Evolutionary conservation across 805 yeast species (phyloP).

Genomic region (Wickerhamomyces canadensis): DNA sequence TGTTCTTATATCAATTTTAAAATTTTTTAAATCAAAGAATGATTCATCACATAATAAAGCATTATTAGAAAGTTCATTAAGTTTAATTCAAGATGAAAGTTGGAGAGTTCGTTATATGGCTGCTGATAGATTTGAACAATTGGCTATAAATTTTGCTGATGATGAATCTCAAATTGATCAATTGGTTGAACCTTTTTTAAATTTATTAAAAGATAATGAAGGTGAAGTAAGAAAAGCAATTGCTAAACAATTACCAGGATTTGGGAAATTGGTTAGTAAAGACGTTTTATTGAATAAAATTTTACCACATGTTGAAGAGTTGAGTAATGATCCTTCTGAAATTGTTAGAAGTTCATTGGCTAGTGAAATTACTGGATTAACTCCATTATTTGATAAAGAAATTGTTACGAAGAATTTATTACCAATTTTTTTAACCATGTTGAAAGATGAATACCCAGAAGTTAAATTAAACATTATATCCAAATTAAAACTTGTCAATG

Average conservation of each 20-base stretch:
- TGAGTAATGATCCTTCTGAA: slow-evolving; percentile 89
- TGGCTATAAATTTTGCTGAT: slow-evolving; percentile 60
- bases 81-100: slow-evolving; percentile 78
- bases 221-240: slow-evolving; percentile 96
- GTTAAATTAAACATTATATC: slow-evolving; percentile 93
- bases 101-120: slow-evolving; percentile 99
- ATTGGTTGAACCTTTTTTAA: slow-evolving; percentile 57
- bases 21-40: slow-evolving; percentile 53
- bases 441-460: slow-evolving; percentile 95
- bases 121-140: slow-evolving; percentile 82
- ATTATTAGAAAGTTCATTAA: slow-evolving; percentile 58
- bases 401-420: slow-evolving; percentile 74
- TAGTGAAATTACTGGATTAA: slow-evolving; percentile 76
- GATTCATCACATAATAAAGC: slow-evolving; percentile 58
- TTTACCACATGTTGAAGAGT: slow-evolving; percentile 75
- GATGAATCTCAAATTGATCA: slow-evolving; percentile 46
- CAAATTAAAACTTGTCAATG: slow-evolving; percentile 85
- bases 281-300: slow-evolving; percentile 59
- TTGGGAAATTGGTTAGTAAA: slow-evolving; percentile 48
- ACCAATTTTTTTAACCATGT: slow-evolving; percentile 88
- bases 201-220: slow-evolving; percentile 84
- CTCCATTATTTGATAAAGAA: slow-evolving; percentile 81
- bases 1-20: slow-evolving; percentile 75
- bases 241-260: slow-evolving; percentile 83
- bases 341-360: slow-evolving; percentile 92